Conservation (phyloP, 2,329 filamentous ascomycete genomes). For the Clarireedia paspali region DNA sequence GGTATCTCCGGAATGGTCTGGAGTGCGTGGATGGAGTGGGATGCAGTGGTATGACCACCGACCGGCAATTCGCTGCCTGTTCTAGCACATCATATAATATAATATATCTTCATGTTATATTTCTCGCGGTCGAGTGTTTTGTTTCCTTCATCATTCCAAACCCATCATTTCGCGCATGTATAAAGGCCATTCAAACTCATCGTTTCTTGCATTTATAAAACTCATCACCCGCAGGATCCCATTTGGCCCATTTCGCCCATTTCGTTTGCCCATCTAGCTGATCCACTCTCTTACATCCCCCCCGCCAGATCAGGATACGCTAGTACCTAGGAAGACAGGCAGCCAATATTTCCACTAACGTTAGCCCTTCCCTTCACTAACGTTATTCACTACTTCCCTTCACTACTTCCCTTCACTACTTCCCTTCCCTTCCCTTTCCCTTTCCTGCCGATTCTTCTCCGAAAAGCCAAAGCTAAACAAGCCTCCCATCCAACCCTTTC, state of each 20-base stretch:
- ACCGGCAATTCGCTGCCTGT: no score
- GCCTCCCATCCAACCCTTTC: neutral
- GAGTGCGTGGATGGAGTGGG: no score
- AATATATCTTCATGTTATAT: no score
- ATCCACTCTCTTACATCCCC: constrained; percentile 4
- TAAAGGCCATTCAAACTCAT: no score
- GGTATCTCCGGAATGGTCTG: no score
- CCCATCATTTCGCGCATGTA: neutral
- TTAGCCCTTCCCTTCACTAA: neutral
- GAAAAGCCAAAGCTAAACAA: neutral
- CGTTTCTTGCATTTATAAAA: neutral
- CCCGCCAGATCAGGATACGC: neutral
- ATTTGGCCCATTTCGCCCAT: neutral
- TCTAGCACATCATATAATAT: no score
- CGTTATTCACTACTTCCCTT: neutral
- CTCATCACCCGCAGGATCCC: neutral
- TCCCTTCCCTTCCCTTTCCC: constrained; percentile 1
- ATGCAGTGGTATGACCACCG: no score
- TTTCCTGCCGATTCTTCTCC: neutral
- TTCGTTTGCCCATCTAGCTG: neutral
- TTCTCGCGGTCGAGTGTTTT: no score
- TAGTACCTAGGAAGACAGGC: neutral
- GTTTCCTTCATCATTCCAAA: neutral
- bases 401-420: no score
- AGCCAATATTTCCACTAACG: neutral